Evolutionary conservation across 1,284 basidiomycete genomes (phyloP).

Genomic region (Cutaneotrichosporon curvatum): DNA sequence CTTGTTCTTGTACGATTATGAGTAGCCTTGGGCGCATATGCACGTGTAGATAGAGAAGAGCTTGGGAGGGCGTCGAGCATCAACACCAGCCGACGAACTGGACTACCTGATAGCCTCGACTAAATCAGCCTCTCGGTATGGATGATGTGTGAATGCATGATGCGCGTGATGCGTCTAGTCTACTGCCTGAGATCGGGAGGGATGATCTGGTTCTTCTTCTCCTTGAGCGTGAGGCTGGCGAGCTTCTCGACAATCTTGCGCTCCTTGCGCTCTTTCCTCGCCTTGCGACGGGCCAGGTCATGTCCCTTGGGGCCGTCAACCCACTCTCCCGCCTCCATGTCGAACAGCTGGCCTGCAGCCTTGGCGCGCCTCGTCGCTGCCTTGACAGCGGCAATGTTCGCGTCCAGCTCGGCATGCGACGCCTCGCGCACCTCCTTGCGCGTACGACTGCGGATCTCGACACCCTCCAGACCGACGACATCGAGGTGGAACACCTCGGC

Average conservation of each 20-base stretch:
- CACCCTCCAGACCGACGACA: constrained; percentile 31
- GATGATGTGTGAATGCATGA: neutral
- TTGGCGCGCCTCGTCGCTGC: constrained; percentile 16
- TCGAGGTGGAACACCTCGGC: constrained; percentile 20
- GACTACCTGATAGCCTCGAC: too few species aligned
- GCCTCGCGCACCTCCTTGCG: constrained; percentile 39
- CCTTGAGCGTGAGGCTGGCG: constrained; percentile 12
- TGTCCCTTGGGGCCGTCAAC: constrained; percentile 17
- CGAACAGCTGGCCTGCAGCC: constrained; percentile 18
- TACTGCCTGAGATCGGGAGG: constrained; percentile 13
- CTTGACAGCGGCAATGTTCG: constrained; percentile 16
- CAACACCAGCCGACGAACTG: too few species aligned
- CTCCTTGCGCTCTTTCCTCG: constrained; percentile 12
- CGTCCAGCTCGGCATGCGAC: constrained; percentile 30
- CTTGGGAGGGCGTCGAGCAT: too few species aligned
- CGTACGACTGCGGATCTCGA: constrained; percentile 32
- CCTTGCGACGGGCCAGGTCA: constrained; percentile 5
- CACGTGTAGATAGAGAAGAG: too few species aligned
- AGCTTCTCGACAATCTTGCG: constrained; percentile 12
- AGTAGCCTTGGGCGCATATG: too few species aligned
- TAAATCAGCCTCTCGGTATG: too few species aligned
- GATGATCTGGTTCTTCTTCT: constrained; percentile 29
- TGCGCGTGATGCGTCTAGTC: neutral
- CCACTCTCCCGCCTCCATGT: constrained; percentile 17
- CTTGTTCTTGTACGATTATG: too few species aligned